Conservation (phyloP, 192 early-diverging fungal genomes). For the Coemansia sp. region DNA sequence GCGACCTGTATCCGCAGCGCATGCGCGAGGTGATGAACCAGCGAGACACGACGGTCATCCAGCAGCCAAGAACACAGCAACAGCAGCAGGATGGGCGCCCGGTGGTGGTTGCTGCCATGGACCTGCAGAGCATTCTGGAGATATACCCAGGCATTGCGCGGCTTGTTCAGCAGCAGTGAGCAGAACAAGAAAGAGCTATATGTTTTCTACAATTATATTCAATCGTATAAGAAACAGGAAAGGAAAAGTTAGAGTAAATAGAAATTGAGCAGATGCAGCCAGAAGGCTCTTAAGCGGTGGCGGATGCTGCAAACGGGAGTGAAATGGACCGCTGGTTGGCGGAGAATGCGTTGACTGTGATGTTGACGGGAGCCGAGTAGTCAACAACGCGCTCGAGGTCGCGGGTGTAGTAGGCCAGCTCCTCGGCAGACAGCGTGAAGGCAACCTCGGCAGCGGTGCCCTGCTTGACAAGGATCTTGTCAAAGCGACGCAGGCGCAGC, state of each 20-base stretch:
- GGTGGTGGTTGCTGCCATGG: not conserved
- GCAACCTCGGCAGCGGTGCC: conserved; percentile 16
- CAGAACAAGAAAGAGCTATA: not conserved
- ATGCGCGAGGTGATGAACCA: conserved; percentile 51
- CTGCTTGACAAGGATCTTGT: conserved; percentile 37
- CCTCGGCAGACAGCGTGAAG: conserved; percentile 42
- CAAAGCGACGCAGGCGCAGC: conserved; percentile 56
- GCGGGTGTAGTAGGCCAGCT: conserved; percentile 38
- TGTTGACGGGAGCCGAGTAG: conserved; percentile 25
- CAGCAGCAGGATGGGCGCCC: not conserved
- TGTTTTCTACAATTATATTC: not conserved
- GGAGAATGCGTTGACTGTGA: conserved; percentile 40
- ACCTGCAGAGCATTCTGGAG: not conserved
- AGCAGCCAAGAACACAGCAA: conserved; percentile 4
- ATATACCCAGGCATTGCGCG: conserved; percentile 36
- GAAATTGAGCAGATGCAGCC: not conserved
- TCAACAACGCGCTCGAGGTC: conserved; percentile 31
- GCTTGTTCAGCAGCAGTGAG: conserved; percentile 16
- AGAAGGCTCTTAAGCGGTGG: not conserved
- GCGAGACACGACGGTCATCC: not conserved
- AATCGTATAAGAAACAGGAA: not conserved
- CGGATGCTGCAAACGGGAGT: conserved; percentile 8
- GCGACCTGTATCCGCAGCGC: conserved; percentile 48
- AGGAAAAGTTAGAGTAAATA: not conserved
- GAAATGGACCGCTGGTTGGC: conserved; percentile 29